Conservation (phyloP, 2,329 filamentous ascomycete species). For the Septoria petroselini region DNA sequence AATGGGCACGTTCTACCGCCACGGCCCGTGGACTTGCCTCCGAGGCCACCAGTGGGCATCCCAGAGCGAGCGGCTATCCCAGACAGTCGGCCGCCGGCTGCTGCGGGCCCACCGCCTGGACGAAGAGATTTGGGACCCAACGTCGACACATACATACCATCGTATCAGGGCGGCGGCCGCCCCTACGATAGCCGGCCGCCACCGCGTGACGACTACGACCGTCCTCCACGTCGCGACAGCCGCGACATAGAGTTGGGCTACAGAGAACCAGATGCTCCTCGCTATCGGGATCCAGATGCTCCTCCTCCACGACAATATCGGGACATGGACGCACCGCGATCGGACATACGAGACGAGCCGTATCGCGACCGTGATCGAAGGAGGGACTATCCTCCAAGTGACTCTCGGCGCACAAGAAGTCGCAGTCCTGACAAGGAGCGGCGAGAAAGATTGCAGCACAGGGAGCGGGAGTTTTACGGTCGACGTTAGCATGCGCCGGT, state of each 20-base stretch:
- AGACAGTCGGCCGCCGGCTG: constrained; percentile 31
- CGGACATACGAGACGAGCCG: constrained; percentile 20
- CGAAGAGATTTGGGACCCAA: constrained; percentile 23
- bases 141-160: constrained; percentile 48
- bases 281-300: constrained; percentile 29
- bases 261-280: constrained; percentile 18
- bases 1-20: constrained; percentile 36
- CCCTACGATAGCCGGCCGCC: constrained; percentile 23
- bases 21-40: constrained; percentile 24
- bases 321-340: constrained; percentile 22
- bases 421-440: constrained; percentile 31
- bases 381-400: constrained; percentile 28
- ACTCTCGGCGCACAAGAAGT: constrained; percentile 34
- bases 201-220: constrained; percentile 24
- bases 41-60: constrained; percentile 27
- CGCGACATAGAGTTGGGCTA: constrained; percentile 20
- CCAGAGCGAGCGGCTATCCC: constrained; percentile 30
- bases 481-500: not conserved
- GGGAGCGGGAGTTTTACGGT: constrained; percentile 39
- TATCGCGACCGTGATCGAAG: constrained; percentile 28
- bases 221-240: constrained; percentile 25
- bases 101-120: constrained; percentile 15
- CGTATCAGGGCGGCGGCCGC: constrained; percentile 36
- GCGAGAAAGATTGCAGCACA: constrained; percentile 35
- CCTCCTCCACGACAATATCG: constrained; percentile 26